Conservation (phyloP, 2,329 filamentous ascomycete genomes). For the Mariannaea sp. region DNA sequence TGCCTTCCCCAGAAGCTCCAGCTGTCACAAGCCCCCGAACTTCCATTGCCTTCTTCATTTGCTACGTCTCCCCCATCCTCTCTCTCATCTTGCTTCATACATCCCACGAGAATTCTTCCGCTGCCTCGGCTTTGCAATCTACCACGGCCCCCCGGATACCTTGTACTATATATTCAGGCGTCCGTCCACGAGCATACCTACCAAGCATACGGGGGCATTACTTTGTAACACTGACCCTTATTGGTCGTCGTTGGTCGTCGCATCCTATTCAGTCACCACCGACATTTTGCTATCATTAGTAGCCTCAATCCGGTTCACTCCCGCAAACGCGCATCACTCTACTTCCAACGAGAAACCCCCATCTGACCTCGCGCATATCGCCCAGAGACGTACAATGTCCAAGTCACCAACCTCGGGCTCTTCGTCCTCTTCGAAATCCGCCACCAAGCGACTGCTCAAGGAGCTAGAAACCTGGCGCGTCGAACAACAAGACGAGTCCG, state of each 20-base stretch:
- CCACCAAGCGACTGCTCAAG: slow-evolving; percentile 61
- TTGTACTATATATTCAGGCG: no score
- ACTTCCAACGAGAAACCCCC: not conserved
- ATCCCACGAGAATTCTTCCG: not conserved
- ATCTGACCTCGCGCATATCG: not conserved
- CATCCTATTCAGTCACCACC: not conserved
- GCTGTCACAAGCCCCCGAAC: not conserved
- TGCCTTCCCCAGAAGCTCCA: not conserved
- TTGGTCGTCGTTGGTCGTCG: no score
- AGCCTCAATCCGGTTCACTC: no score
- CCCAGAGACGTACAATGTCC: slow-evolving; percentile 13
- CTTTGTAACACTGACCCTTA: no score
- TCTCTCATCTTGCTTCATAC: not conserved
- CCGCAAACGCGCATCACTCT: not conserved
- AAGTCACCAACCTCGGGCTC: slow-evolving; percentile 26
- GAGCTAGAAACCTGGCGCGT: slow-evolving; percentile 60
- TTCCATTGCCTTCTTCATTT: not conserved
- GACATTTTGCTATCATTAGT: not conserved
- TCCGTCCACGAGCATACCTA: no score
- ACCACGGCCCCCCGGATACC: no score
- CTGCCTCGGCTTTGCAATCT: no score
- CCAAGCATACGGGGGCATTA: no score
- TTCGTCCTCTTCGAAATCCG: slow-evolving; percentile 49
- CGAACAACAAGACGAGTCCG: slow-evolving; percentile 54
- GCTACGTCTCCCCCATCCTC: not conserved